These are phyloP conservation scores for Smittium culicis DNA, from an alignment of 371 early-diverging fungal genomes.

Conservation along the genomic window DNA sequence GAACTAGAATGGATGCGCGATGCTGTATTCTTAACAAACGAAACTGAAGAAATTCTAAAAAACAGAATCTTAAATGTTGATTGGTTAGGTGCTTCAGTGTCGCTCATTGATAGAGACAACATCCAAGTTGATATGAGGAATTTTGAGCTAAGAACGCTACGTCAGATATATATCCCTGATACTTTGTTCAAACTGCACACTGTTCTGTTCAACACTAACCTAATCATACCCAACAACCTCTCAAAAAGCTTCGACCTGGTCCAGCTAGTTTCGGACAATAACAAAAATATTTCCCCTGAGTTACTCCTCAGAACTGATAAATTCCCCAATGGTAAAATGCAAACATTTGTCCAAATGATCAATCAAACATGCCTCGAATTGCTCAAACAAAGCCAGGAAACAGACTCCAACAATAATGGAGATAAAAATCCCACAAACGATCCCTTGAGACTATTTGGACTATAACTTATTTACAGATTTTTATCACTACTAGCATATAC, in stretches of 20 bases:
- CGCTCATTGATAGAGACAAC: constrained; percentile 6
- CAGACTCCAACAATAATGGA: too few species aligned
- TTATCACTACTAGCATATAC: too few species aligned
- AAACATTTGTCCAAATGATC: too few species aligned
- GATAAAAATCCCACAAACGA: too few species aligned
- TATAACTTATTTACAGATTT: too few species aligned
- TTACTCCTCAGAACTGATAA: background rate
- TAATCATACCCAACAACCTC: constrained; percentile 22
- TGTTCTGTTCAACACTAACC: constrained; percentile 22
- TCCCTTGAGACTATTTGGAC: too few species aligned
- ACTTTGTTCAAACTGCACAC: constrained; percentile 25
- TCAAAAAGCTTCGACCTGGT: constrained; percentile 23
- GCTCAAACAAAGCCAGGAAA: too few species aligned
- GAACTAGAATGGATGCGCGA: constrained; percentile 22
- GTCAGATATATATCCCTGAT: constrained; percentile 26
- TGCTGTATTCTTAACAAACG: constrained; percentile 14
- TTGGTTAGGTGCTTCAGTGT: constrained; percentile 18
- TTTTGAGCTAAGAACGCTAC: constrained; percentile 18
- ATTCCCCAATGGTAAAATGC: background rate
- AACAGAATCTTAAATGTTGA: constrained; percentile 19
- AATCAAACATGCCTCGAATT: too few species aligned
- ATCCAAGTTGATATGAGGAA: constrained; percentile 5
- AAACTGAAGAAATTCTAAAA: constrained; percentile 16
- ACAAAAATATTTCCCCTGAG: background rate
- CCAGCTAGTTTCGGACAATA: constrained; percentile 26